Conservation (phyloP, 2,329 filamentous ascomycete species). For the Epichloe baconii region DNA sequence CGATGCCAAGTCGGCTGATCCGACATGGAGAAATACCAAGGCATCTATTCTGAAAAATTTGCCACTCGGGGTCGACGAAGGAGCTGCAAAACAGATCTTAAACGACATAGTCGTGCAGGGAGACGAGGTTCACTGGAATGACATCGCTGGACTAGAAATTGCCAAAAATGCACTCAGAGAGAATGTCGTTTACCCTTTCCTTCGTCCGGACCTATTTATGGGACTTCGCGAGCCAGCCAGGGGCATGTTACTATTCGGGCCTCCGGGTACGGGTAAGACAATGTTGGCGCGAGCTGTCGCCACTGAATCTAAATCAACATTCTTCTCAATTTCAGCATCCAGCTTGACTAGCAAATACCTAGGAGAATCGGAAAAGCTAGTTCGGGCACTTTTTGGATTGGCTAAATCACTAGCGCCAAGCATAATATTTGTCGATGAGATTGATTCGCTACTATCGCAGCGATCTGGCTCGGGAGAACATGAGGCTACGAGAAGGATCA, state of each 20-base stretch:
- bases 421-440: conserved; percentile 98
- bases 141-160: conserved; percentile 79
- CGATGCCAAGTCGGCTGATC: conserved; percentile 25
- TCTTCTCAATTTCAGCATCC: conserved; percentile 93
- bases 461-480: conserved; percentile 76
- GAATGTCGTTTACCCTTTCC: conserved; percentile 91
- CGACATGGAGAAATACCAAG: conserved; percentile 49
- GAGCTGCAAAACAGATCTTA: conserved; percentile 78
- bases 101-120: conserved; percentile 93
- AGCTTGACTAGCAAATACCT: conserved; percentile 92
- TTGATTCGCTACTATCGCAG: conserved; percentile 82
- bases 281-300: conserved; percentile 90
- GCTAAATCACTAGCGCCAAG: conserved; percentile 81
- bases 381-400: conserved; percentile 80
- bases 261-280: conserved; percentile 95
- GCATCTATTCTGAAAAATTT: conserved; percentile 59
- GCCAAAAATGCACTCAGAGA: conserved; percentile 90
- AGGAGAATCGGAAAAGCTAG: conserved; percentile 92
- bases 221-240: conserved; percentile 85
- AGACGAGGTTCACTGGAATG: conserved; percentile 88
- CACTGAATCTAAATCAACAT: conserved; percentile 87
- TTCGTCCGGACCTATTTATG: conserved; percentile 91
- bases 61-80: conserved; percentile 68
- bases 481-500: conserved; percentile 85
- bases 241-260: conserved; percentile 92